These are phyloP conservation scores for Cystofilobasidium ferigula DNA, from an alignment of 768 basidiomycete species.

Conservation along the genomic window DNA sequence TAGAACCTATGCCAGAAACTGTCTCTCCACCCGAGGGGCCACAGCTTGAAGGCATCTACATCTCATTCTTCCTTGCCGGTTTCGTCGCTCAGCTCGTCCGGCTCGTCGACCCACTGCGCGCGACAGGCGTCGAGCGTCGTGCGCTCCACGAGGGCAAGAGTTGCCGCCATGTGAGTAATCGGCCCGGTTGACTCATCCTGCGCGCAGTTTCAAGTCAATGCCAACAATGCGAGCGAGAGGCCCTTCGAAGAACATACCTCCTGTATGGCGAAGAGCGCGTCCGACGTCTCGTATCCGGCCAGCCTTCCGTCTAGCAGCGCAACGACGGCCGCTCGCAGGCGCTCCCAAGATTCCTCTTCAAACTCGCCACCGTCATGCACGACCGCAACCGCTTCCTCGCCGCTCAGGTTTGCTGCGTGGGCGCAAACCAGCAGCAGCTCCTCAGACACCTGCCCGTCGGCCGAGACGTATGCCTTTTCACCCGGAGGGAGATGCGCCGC, in stretches of 20 bases:
- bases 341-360: background rate
- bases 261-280: background rate
- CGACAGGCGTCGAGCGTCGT: slow-evolving; percentile 19
- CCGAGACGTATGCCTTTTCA: slow-evolving; percentile 8
- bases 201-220: background rate
- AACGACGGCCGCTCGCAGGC: background rate
- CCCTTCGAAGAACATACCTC: slow-evolving; percentile 4
- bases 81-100: too few relatives aligned
- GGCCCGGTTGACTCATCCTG: background rate
- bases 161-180: slow-evolving; percentile 14
- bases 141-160: slow-evolving; percentile 10
- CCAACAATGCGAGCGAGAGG: too few relatives aligned
- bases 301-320: background rate
- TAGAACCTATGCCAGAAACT: too few relatives aligned
- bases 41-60: too few relatives aligned
- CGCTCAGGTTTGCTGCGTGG: background rate
- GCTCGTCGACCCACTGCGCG: slow-evolving; percentile 6
- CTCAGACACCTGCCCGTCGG: slow-evolving; percentile 19
- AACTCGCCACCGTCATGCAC: background rate
- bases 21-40: too few relatives aligned
- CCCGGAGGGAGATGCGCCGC: background rate
- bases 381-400: background rate
- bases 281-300: background rate
- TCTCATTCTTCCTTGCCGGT: too few relatives aligned
- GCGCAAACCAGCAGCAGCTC: background rate